phyloP scores from a whole-genome alignment of 371 early-diverging fungal genomes.

The Coemansia sp. region DNA sequence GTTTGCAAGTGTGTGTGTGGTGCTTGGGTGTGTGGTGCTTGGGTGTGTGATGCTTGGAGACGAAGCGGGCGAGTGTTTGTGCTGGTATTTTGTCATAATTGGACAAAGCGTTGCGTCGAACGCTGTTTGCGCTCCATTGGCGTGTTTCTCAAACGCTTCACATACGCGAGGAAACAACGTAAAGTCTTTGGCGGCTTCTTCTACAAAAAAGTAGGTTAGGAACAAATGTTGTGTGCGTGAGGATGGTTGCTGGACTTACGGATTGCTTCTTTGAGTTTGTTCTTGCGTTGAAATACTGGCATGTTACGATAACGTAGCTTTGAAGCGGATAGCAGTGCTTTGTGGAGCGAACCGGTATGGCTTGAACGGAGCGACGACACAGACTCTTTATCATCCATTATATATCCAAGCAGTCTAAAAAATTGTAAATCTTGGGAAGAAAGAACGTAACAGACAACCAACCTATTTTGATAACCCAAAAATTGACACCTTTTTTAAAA shows the following conservation, averaged over 20 bases:
- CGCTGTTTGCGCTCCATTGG: neutral
- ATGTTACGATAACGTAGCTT: neutral
- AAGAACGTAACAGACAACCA: neutral
- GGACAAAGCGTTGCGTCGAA: neutral
- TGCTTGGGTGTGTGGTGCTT: too few relatives aligned
- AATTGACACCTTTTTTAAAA: neutral
- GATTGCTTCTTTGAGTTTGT: neutral
- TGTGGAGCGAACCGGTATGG: neutral
- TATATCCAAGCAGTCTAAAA: neutral
- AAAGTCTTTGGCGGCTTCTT: neutral
- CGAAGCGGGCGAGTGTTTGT: too few relatives aligned
- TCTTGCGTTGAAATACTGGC: neutral
- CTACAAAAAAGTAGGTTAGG: neutral
- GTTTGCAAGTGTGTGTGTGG: neutral
- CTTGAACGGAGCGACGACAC: too few relatives aligned
- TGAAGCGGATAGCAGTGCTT: neutral
- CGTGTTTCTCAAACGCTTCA: neutral
- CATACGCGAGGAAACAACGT: neutral
- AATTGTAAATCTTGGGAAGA: too few relatives aligned
- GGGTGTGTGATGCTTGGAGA: neutral
- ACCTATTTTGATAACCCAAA: neutral
- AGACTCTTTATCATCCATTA: neutral
- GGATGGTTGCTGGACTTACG: neutral
- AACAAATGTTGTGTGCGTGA: neutral
- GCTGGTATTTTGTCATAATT: neutral